Conservation (phyloP, 768 basidiomycete genomes). For the Panellus pusillus region DNA sequence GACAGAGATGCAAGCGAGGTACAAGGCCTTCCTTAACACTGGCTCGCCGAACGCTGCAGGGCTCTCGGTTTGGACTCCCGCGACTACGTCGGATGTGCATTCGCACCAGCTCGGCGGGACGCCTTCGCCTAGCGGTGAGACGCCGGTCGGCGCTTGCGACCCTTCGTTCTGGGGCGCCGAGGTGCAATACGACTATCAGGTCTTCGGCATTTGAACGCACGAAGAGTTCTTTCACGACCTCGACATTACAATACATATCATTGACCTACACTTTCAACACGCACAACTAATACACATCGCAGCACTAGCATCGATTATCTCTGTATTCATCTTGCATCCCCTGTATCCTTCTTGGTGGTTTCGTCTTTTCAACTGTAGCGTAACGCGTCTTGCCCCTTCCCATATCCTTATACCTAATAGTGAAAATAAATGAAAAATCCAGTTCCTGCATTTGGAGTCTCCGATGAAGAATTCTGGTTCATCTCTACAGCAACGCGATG, state of each 20-base stretch:
- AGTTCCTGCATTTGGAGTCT: neutral
- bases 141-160: slow-evolving; percentile 57
- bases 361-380: slow-evolving; percentile 8
- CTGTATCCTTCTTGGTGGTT: slow-evolving; percentile 9
- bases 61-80: slow-evolving; percentile 52
- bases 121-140: slow-evolving; percentile 34
- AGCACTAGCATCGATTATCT: neutral
- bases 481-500: neutral
- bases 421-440: slow-evolving; percentile 2
- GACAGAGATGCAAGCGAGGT: slow-evolving; percentile 67
- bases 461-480: neutral
- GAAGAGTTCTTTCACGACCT: neutral
- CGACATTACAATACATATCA: neutral
- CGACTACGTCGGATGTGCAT: slow-evolving; percentile 51
- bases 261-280: neutral
- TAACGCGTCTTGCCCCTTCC: too few species aligned
- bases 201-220: slow-evolving; percentile 42
- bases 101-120: slow-evolving; percentile 62
- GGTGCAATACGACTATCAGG: slow-evolving; percentile 73
- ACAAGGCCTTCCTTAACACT: slow-evolving; percentile 61
- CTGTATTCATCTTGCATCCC: slow-evolving; percentile 17
- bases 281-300: slow-evolving; percentile 4
- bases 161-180: slow-evolving; percentile 66
- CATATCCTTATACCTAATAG: slow-evolving; percentile 2
- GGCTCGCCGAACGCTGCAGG: slow-evolving; percentile 62